These are phyloP conservation scores for Rhynchospora pubera DNA, from an alignment of 176 grass and related monocot genomes.

Conservation along the genomic window DNA sequence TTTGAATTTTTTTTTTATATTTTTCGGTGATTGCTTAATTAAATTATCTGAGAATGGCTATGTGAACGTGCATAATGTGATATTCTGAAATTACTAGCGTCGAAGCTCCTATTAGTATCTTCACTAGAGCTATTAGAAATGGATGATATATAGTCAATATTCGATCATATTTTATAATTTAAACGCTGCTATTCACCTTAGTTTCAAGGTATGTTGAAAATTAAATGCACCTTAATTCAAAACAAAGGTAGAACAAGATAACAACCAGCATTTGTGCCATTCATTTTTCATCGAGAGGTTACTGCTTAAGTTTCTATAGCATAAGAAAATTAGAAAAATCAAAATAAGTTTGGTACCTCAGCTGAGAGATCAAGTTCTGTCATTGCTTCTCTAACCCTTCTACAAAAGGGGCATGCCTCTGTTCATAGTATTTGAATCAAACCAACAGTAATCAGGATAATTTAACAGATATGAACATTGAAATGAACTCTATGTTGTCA, in stretches of 20 bases:
- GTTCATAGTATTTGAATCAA: conserved; percentile 24
- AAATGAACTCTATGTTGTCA: neutral
- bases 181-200: neutral
- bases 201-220: no score
- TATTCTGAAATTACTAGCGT: no score
- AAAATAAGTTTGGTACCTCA: conserved; percentile 38
- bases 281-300: neutral
- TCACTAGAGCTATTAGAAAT: no score
- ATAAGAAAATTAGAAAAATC: neutral
- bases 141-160: no score
- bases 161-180: no score
- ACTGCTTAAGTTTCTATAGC: neutral
- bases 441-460: neutral
- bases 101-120: no score
- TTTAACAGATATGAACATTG: neutral
- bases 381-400: conserved; percentile 86
- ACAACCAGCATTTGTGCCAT: neutral
- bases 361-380: conserved; percentile 85
- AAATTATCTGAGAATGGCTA: neutral
- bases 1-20: neutral
- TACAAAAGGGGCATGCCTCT: conserved; percentile 98
- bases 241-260: neutral
- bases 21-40: neutral
- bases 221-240: no score
- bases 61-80: no score